Evolutionary conservation across 495 filamentous ascomycete species (phyloP), one percentile per base, ranked within the genome.

Genomic region (Aspergillus affinis): DNA sequence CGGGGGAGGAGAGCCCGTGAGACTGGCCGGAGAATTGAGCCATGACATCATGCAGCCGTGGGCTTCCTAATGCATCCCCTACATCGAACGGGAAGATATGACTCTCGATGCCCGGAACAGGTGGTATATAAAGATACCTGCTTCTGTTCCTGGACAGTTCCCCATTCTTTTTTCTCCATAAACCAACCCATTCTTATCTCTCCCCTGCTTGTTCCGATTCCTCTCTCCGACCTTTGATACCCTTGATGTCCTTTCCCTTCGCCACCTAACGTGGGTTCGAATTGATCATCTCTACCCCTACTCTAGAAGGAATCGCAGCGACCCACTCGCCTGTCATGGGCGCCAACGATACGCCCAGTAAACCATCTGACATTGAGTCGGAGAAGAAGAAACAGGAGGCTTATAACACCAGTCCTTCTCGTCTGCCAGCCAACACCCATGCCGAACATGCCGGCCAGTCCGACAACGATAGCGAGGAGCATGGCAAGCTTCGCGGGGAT

Each of bases 371-470:
- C 4, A 1, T 30, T 30, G 50, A 51, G 19, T 47, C 17, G 12
- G 50, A 59, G 29, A 58, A 60, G 30, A 60, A 62, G 21, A 19
- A 51, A 58, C 19, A 51, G 4, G 20, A 26, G 10, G 13, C 32
- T 13, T 15, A 6, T n/a, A 46, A 21, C 48, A 45, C 23, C 6
- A 71, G 61, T 20, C 61, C 64, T 19, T 58, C 57, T 9, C 48
- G 62, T 29, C 51, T 51, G 17, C 65, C 58, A 4, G 58, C 15
- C 17, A 47, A 66, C 12, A 46, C 55, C 0, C 65, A 68, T 32
- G 65, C 61, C 13, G 69, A 72, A 59, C 21, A 67, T 58, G 65
- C 61, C 17, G 61, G 58, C 0, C 61, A 62, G 23, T 65, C 63
- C 0, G 65, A 71, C 51, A 47, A 46, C 12, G 65, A 65, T 29